Evolutionary conservation across 192 early-diverging fungal genomes (phyloP).

Genomic region (Allomyces macrogynus): DNA sequence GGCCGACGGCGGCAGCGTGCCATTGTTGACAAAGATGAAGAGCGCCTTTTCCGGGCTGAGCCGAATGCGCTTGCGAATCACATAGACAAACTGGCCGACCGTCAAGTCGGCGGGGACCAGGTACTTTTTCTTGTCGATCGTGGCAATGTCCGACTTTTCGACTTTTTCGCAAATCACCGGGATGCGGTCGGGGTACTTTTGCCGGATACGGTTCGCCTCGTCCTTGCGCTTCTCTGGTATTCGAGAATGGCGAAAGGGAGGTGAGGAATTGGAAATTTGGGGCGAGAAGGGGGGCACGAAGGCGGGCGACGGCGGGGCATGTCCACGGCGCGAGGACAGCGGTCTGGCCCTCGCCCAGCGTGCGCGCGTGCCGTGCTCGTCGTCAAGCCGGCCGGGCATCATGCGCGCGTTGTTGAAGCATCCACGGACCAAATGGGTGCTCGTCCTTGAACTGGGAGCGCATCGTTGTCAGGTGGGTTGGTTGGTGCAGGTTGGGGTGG

Average conservation of each 20-base stretch:
- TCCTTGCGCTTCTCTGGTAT: constrained; percentile 76
- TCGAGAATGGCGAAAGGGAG: neutral
- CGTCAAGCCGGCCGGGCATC: too few species aligned
- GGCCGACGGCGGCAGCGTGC: constrained; percentile 80
- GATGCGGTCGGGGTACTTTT: constrained; percentile 87
- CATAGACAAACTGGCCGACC: constrained; percentile 94
- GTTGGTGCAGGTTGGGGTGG: neutral
- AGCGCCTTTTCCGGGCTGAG: constrained; percentile 93
- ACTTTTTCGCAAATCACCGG: constrained; percentile 88
- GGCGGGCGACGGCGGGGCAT: neutral
- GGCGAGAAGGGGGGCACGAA: constrained; percentile 1
- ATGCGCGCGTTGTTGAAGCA: too few species aligned
- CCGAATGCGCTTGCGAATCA: constrained; percentile 91
- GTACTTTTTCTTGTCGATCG: constrained; percentile 99
- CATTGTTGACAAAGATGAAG: constrained; percentile 95
- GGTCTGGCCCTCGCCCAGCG: neutral
- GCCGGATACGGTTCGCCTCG: constrained; percentile 86
- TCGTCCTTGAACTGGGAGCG: constrained; percentile 93
- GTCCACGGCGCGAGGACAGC: neutral
- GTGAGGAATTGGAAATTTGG: neutral
- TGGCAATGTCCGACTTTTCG: constrained; percentile 89
- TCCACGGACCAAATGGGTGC: constrained; percentile 66
- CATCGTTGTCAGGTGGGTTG: constrained; percentile 16
- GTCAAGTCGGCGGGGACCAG: constrained; percentile 90
- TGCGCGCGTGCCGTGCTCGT: constrained; percentile 2